Conservation (phyloP, 2,329 filamentous ascomycete genomes). For the Arthrobotrys musiformis region DNA sequence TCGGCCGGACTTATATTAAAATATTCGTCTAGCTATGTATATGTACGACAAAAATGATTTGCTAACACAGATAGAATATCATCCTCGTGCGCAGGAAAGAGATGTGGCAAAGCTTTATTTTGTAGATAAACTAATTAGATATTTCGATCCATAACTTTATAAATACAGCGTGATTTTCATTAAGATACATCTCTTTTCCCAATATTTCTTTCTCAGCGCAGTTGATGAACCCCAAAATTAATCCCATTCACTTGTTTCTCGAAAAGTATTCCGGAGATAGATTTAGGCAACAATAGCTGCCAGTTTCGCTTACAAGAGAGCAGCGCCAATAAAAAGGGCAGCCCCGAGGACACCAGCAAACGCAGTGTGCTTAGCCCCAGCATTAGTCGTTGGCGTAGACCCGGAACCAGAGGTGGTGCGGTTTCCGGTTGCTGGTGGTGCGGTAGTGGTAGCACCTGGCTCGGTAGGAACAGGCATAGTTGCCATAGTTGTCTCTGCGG, state of each 20-base stretch:
- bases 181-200: background rate
- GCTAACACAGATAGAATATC: no score
- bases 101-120: no score
- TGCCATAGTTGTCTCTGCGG: background rate
- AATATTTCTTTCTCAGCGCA: background rate
- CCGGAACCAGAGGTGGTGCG: slow-evolving; percentile 24
- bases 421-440: slow-evolving; percentile 3
- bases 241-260: background rate
- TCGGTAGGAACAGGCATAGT: slow-evolving; percentile 7
- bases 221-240: background rate
- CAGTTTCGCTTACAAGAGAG: background rate
- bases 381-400: slow-evolving; percentile 34
- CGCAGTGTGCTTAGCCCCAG: slow-evolving; percentile 11
- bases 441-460: background rate
- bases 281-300: background rate
- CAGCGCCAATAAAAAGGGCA: slow-evolving; percentile 12
- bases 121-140: no score
- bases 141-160: no score
- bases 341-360: slow-evolving; percentile 15
- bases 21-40: no score
- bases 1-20: background rate
- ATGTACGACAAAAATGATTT: no score
- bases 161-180: no score
- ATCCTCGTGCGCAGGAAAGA: no score
- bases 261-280: background rate